Evolutionary conservation across 805 yeast species (phyloP).

Genomic region (Sugiyamaella smithiae): DNA sequence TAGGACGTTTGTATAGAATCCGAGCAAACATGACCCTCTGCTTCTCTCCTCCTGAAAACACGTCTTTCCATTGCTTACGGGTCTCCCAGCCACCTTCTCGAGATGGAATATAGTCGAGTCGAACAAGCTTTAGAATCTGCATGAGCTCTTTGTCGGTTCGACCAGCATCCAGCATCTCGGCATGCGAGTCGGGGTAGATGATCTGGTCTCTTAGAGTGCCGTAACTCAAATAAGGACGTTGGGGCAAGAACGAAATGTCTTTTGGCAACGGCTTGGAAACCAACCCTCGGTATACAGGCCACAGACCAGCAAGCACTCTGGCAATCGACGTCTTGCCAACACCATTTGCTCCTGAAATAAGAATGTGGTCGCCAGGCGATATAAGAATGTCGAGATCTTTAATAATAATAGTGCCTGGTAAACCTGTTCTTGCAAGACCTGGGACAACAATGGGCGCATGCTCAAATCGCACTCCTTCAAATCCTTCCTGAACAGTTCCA

Average conservation of each 20-base stretch:
- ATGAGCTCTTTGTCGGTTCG: constrained; percentile 65
- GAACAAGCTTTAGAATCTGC: constrained; percentile 68
- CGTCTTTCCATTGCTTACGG: constrained; percentile 76
- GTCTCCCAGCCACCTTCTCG: constrained; percentile 54
- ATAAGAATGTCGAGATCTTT: constrained; percentile 61
- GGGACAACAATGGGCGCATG: constrained; percentile 82
- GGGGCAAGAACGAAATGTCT: constrained; percentile 78
- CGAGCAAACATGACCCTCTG: constrained; percentile 89
- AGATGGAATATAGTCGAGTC: constrained; percentile 72
- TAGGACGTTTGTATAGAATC: constrained; percentile 73
- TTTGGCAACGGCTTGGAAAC: constrained; percentile 66
- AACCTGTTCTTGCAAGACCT: constrained; percentile 32
- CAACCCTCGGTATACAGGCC: constrained; percentile 87
- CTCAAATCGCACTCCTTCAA: constrained; percentile 78
- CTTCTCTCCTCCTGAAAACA: constrained; percentile 95
- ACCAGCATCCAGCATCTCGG: constrained; percentile 73
- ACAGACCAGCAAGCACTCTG: constrained; percentile 77
- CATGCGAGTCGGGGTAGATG: constrained; percentile 78
- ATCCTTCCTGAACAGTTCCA: constrained; percentile 79
- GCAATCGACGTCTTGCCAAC: constrained; percentile 87
- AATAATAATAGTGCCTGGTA: constrained; percentile 55
- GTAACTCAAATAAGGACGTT: constrained; percentile 72
- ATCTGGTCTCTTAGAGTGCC: constrained; percentile 90
- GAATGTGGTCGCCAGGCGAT: constrained; percentile 60
- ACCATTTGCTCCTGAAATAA: constrained; percentile 85